These are phyloP conservation scores for Boehmeria nivea DNA, from an alignment of 306 rosid species.

Conservation along the genomic window DNA sequence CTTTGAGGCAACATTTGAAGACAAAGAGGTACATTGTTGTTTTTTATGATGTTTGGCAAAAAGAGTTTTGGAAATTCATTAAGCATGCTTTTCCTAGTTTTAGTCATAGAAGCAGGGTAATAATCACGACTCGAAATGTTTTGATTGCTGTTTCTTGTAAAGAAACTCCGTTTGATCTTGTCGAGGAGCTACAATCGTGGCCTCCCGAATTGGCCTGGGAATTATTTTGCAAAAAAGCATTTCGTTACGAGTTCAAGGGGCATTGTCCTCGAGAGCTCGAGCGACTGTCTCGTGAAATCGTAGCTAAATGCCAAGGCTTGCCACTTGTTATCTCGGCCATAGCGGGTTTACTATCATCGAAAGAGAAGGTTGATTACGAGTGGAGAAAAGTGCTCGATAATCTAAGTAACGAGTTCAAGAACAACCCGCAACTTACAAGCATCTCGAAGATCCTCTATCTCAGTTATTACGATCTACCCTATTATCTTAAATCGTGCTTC, in stretches of 20 bases:
- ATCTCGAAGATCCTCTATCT: slow-evolving; percentile 3
- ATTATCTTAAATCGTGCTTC: slow-evolving; percentile 15
- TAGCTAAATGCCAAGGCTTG: slow-evolving; percentile 13
- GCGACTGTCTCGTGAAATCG: slow-evolving; percentile 6
- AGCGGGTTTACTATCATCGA: slow-evolving; percentile 15
- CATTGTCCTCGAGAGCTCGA: slow-evolving; percentile 6
- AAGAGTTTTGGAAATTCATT: slow-evolving; percentile 3
- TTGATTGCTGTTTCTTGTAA: background rate
- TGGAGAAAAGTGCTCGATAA: slow-evolving; percentile 18
- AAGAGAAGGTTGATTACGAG: background rate
- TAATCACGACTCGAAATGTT: slow-evolving; percentile 4
- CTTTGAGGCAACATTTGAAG: background rate
- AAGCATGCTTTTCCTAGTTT: slow-evolving; percentile 8
- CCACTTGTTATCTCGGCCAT: slow-evolving; percentile 17
- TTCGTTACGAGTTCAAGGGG: background rate
- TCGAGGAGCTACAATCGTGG: background rate
- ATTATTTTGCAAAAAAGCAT: slow-evolving; percentile 9
- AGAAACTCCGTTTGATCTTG: background rate
- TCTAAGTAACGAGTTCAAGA: background rate
- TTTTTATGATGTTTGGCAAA: slow-evolving; percentile 16
- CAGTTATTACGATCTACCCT: slow-evolving; percentile 20
- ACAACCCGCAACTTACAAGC: background rate
- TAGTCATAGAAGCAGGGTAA: background rate
- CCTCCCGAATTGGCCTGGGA: slow-evolving; percentile 2
- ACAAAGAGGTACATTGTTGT: slow-evolving; percentile 10